Evolutionary conservation across 148 eudicot species (phyloP).

Genomic region (Rhododendron kiyosumense): DNA sequence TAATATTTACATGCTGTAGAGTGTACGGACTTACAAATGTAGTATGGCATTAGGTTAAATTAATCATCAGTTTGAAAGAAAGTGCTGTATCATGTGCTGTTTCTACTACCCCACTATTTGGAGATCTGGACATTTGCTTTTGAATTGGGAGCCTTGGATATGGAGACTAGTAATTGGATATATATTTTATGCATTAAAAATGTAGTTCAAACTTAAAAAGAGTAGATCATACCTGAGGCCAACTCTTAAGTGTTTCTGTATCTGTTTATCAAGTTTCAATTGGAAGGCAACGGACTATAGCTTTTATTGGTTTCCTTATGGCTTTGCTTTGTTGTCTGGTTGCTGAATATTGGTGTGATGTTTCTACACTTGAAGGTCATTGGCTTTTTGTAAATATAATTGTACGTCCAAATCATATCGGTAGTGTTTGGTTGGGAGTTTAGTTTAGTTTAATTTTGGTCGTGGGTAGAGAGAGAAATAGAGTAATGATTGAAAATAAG

Average conservation of each 20-base stretch:
- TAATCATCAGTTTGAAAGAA: neutral
- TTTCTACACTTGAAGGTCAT: neutral
- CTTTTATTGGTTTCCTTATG: neutral
- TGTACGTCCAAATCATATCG: neutral
- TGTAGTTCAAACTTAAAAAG: neutral
- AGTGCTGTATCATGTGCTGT: constrained; percentile 8
- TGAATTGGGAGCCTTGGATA: constrained; percentile 4
- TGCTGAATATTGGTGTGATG: neutral
- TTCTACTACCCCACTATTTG: neutral
- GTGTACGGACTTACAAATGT: neutral
- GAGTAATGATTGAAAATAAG: no score
- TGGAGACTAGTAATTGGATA: neutral
- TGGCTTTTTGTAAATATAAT: neutral
- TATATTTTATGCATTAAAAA: neutral
- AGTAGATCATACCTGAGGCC: neutral
- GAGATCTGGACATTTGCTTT: constrained; percentile 10
- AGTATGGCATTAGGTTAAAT: neutral
- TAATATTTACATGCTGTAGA: neutral
- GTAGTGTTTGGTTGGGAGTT: no score
- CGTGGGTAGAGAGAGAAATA: no score
- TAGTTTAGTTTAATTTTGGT: no score
- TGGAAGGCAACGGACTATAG: neutral
- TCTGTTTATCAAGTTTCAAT: constrained; percentile 9
- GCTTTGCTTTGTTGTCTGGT: neutral
- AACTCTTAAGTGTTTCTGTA: neutral